Evolutionary conservation across 371 early-diverging fungal species (phyloP).

Genomic region (Dinochytrium kinnereticum): DNA sequence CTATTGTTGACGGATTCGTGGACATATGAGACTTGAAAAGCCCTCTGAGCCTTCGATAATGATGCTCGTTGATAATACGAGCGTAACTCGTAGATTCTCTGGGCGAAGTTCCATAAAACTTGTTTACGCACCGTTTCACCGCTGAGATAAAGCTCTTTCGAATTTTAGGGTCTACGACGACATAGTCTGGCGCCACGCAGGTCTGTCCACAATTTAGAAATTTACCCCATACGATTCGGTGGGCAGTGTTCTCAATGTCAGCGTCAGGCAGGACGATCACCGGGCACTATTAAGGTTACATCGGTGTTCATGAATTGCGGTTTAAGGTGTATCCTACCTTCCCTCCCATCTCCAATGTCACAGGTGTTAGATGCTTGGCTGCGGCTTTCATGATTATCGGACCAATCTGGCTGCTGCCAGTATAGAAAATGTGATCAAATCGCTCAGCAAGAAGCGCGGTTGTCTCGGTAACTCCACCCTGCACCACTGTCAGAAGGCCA

Average conservation of each 20-base stretch:
- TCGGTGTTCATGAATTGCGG: conserved; percentile 33
- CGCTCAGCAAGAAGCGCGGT: conserved; percentile 70
- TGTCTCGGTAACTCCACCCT: conserved; percentile 81
- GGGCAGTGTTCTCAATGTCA: conserved; percentile 14
- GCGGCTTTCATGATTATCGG: conserved; percentile 76
- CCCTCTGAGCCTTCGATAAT: conserved; percentile 69
- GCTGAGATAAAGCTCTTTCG: conserved; percentile 59
- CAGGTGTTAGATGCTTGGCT: conserved; percentile 75
- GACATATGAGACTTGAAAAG: conserved; percentile 56
- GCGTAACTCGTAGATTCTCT: conserved; percentile 49
- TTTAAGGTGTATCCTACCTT: conserved; percentile 66
- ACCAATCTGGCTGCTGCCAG: conserved; percentile 81
- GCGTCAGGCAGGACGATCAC: conserved; percentile 6
- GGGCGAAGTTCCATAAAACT: conserved; percentile 54
- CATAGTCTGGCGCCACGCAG: conserved; percentile 88
- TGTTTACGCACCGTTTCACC: conserved; percentile 56
- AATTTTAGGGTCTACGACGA: conserved; percentile 65
- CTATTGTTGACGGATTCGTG: conserved; percentile 19
- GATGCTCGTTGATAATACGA: conserved; percentile 75
- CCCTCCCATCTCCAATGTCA: conserved; percentile 90
- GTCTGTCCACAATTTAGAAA: conserved; percentile 53
- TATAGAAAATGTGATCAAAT: conserved; percentile 89
- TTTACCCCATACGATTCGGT: conserved; percentile 1
- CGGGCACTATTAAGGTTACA: not conserved
- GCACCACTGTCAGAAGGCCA: conserved; percentile 68